These are phyloP conservation scores for Xylariales sp. DNA, from an alignment of 2,329 filamentous ascomycete species.

Conservation along the genomic window DNA sequence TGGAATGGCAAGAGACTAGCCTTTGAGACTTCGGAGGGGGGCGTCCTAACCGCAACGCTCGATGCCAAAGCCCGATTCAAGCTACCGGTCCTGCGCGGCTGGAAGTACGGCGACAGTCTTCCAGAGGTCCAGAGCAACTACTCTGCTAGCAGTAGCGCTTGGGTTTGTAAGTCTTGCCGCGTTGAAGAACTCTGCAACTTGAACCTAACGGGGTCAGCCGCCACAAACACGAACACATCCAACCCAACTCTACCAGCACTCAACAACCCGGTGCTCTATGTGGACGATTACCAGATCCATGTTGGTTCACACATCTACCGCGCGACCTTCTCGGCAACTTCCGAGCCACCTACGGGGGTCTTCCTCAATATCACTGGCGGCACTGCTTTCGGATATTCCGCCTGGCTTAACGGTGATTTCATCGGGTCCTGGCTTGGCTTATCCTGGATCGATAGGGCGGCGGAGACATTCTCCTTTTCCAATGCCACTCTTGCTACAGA, in stretches of 20 bases:
- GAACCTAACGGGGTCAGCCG: constrained; percentile 24
- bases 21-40: constrained; percentile 21
- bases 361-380: constrained; percentile 50
- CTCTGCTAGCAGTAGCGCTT: constrained; percentile 35
- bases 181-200: background rate
- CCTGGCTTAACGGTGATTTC: constrained; percentile 52
- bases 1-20: constrained; percentile 45
- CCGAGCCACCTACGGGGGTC: constrained; percentile 34
- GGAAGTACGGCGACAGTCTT: constrained; percentile 44
- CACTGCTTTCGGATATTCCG: constrained; percentile 51
- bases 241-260: constrained; percentile 42
- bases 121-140: constrained; percentile 42
- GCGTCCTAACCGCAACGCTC: constrained; percentile 24
- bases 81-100: constrained; percentile 37
- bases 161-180: constrained; percentile 30
- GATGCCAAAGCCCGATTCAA: constrained; percentile 23
- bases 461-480: constrained; percentile 42
- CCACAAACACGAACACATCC: constrained; percentile 43
- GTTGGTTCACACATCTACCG: constrained; percentile 50
- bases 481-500: constrained; percentile 39
- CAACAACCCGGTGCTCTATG: constrained; percentile 51
- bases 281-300: constrained; percentile 53
- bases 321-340: constrained; percentile 40
- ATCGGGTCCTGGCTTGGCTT: constrained; percentile 52
- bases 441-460: constrained; percentile 32